Percentiles rank a stretch among this genome's conserved stretches.
Conservation (phyloP, 1,284 basidiomycete species). For the Leccinum cinnamomeum region DNA sequence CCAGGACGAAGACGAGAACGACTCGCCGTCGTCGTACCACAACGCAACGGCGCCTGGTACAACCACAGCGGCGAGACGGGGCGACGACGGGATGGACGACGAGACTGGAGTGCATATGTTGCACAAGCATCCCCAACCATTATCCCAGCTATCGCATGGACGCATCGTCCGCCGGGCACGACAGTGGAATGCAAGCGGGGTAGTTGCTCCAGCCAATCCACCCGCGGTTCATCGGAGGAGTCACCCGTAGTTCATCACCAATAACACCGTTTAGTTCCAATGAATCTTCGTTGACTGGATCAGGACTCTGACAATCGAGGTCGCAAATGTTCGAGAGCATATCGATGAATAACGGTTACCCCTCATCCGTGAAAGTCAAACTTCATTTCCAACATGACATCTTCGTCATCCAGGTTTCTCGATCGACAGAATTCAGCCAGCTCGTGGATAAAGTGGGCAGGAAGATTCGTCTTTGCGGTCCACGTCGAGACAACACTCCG, state of each 20-base stretch:
- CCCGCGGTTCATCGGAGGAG: constrained; percentile 71
- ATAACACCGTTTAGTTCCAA: constrained; percentile 85
- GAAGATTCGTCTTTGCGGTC: constrained; percentile 89
- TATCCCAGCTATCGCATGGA: constrained; percentile 57
- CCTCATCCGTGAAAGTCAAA: constrained; percentile 74
- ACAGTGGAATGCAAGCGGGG: constrained; percentile 60
- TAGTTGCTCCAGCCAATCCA: constrained; percentile 79
- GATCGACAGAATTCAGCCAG: constrained; percentile 73
- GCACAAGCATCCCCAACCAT: constrained; percentile 59
- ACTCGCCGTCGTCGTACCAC: too few species aligned
- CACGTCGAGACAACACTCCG: constrained; percentile 69
- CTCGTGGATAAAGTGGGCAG: constrained; percentile 88
- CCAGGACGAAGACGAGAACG: too few species aligned
- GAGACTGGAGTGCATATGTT: constrained; percentile 64
- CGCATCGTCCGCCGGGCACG: constrained; percentile 49
- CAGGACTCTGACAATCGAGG: constrained; percentile 51
- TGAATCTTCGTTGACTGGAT: constrained; percentile 68
- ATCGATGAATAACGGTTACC: constrained; percentile 29
- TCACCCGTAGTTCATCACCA: constrained; percentile 77
- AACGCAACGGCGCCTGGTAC: too few species aligned
- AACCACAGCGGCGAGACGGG: too few species aligned
- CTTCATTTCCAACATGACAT: constrained; percentile 89
- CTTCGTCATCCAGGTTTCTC: constrained; percentile 88
- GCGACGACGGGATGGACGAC: too few species aligned
- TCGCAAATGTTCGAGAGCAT: constrained; percentile 52